Evolutionary conservation across 139 green algal genomes (phyloP).

Genomic region (Edaphochlamys debaryana): DNA sequence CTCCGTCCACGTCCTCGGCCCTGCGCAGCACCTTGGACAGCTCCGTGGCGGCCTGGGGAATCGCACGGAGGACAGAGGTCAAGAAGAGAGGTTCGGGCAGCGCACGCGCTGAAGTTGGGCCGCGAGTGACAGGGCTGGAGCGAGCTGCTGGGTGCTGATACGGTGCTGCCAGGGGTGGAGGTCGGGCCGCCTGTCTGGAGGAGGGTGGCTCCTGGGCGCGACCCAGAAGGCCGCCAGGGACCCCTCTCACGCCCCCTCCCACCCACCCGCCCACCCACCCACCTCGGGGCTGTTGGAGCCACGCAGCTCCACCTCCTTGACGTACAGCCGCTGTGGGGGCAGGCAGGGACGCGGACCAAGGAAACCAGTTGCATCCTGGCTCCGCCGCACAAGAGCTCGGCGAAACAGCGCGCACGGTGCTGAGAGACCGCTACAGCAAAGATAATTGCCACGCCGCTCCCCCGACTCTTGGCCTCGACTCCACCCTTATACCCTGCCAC

Average conservation of each 20-base stretch:
- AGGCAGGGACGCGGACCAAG: no score
- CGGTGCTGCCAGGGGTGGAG: no score
- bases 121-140: neutral
- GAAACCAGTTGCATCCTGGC: no score
- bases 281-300: conserved; percentile 24
- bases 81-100: neutral
- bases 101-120: neutral
- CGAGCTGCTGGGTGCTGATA: no score
- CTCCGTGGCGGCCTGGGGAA: conserved; percentile 9
- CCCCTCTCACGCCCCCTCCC: neutral
- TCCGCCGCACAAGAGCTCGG: no score
- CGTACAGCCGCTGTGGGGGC: conserved; percentile 29
- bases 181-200: no score
- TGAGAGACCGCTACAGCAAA: no score
- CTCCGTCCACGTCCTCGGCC: neutral
- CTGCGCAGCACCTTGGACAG: conserved; percentile 8
- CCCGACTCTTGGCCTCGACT: no score
- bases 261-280: neutral
- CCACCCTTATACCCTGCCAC: no score
- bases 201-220: no score
- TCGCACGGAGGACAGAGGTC: neutral
- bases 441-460: no score
- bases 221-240: neutral
- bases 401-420: no score
- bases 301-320: neutral